Percentiles rank a stretch among this genome's conserved stretches.
Conservation (phyloP, 108 stramenopile genomes). For the Skeletonema marinoi region DNA sequence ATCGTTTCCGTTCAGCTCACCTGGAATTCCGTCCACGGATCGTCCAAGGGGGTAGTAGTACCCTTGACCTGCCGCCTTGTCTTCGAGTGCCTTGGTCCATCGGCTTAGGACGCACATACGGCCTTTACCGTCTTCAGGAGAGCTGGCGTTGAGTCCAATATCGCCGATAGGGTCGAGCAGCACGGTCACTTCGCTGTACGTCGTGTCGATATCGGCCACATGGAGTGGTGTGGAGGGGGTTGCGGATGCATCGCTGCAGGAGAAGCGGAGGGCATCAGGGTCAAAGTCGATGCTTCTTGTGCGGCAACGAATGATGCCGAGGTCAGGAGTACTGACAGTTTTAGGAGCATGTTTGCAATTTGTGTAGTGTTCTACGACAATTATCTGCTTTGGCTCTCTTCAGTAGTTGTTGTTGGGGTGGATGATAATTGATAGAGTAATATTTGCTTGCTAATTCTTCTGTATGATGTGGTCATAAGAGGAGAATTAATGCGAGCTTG, state of each 20-base stretch:
- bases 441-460: no score
- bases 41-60: background rate
- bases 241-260: background rate
- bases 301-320: background rate
- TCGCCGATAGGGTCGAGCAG: background rate
- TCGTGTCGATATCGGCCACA: background rate
- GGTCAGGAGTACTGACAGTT: background rate
- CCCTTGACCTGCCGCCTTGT: background rate
- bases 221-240: background rate
- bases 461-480: no score
- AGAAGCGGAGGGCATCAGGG: background rate
- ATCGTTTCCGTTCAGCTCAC: background rate
- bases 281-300: background rate
- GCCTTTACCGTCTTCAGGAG: background rate
- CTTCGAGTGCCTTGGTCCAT: background rate
- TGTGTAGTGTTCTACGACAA: background rate
- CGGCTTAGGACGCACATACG: background rate
- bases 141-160: background rate
- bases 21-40: background rate
- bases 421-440: no score
- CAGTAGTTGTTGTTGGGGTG: no score
- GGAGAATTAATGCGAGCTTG: no score
- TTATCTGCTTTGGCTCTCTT: background rate
- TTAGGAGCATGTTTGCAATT: background rate
- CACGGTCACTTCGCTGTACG: background rate